Percentiles rank a stretch among this genome's conserved stretches.
phyloP scores from a whole-genome alignment of 2,329 filamentous ascomycete species.

The Scolecobasidium constrictum region DNA sequence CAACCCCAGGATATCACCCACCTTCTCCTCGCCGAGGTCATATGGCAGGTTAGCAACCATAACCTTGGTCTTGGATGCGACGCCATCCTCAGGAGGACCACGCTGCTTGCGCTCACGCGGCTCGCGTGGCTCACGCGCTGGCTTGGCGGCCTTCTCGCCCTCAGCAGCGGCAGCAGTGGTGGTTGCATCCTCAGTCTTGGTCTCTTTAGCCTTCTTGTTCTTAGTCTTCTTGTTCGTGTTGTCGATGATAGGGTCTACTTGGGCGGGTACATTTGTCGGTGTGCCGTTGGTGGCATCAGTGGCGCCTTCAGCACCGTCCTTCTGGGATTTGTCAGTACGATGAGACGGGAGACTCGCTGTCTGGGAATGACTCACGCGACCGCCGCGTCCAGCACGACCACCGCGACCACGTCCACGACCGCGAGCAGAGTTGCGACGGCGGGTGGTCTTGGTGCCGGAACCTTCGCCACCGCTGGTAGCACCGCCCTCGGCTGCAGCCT shows the following conservation, averaged over 20 bases:
- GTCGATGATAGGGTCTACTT: slow-evolving; percentile 35
- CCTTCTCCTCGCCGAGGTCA: slow-evolving; percentile 95
- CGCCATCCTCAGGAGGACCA: slow-evolving; percentile 91
- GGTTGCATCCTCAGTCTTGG: slow-evolving; percentile 36
- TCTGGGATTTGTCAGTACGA: slow-evolving; percentile 22
- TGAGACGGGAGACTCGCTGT: slow-evolving; percentile 23
- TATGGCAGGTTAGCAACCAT: slow-evolving; percentile 99
- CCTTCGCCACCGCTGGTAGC: slow-evolving; percentile 63
- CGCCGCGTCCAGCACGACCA: slow-evolving; percentile 50
- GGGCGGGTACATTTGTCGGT: slow-evolving; percentile 40
- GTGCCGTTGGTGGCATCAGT: slow-evolving; percentile 30
- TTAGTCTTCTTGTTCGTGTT: slow-evolving; percentile 43
- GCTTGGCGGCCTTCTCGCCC: slow-evolving; percentile 26
- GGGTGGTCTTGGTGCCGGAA: slow-evolving; percentile 53
- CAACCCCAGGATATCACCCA: slow-evolving; percentile 32
- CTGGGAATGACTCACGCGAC: slow-evolving; percentile 47
- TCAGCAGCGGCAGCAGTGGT: slow-evolving; percentile 22
- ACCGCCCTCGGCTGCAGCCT: slow-evolving; percentile 72
- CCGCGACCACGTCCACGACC: slow-evolving; percentile 47
- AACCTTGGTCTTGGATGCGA: slow-evolving; percentile 99
- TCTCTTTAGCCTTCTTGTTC: slow-evolving; percentile 39
- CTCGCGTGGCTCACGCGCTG: slow-evolving; percentile 38
- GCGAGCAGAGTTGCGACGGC: slow-evolving; percentile 43
- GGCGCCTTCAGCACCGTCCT: slow-evolving; percentile 35
- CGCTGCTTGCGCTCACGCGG: slow-evolving; percentile 63